A percentile compares a stretch with the other conserved stretches of the same genome.
phyloP scores from a whole-genome alignment of 495 filamentous ascomycete species.

The Aspergillus olivimuriae region DNA sequence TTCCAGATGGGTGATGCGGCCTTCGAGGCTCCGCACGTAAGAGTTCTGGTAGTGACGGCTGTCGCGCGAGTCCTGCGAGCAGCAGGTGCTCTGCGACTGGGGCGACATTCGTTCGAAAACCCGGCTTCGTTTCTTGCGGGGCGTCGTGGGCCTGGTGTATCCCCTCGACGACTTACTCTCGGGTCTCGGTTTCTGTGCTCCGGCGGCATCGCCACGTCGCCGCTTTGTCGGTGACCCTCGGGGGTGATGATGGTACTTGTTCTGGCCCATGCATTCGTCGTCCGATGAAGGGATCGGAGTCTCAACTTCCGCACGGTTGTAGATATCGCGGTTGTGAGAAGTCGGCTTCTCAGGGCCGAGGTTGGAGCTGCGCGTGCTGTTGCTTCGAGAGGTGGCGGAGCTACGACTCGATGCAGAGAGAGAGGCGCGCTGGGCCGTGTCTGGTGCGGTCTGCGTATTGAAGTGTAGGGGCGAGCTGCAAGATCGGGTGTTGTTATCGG shows the following conservation, averaged over 20 bases:
- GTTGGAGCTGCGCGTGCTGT: conserved; percentile 23
- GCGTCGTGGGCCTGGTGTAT: conserved; percentile 26
- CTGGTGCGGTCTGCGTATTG: conserved; percentile 7
- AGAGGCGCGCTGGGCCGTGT: neutral
- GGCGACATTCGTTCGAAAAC: conserved; percentile 19
- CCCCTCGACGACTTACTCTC: too few species aligned
- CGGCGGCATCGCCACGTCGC: conserved; percentile 1
- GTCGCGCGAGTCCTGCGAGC: conserved; percentile 18
- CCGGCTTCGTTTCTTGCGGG: conserved; percentile 17
- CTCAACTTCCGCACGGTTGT: conserved; percentile 18
- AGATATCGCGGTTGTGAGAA: too few species aligned
- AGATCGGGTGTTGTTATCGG: conserved; percentile 10
- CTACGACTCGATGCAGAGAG: conserved; percentile 10
- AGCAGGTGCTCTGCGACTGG: conserved; percentile 17
- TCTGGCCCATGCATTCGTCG: conserved; percentile 29
- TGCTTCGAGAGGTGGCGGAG: conserved; percentile 20
- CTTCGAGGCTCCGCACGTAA: conserved; percentile 23
- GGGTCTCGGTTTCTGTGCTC: too few species aligned
- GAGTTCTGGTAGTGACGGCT: conserved; percentile 11
- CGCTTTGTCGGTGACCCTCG: conserved; percentile 6
- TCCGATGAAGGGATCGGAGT: conserved; percentile 39
- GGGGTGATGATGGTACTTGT: neutral
- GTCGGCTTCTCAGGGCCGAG: conserved; percentile 19
- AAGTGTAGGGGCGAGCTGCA: conserved; percentile 11
- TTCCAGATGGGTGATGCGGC: conserved; percentile 35